Conservation (phyloP, 176 grass and related monocot species). For the Avena sativa region DNA sequence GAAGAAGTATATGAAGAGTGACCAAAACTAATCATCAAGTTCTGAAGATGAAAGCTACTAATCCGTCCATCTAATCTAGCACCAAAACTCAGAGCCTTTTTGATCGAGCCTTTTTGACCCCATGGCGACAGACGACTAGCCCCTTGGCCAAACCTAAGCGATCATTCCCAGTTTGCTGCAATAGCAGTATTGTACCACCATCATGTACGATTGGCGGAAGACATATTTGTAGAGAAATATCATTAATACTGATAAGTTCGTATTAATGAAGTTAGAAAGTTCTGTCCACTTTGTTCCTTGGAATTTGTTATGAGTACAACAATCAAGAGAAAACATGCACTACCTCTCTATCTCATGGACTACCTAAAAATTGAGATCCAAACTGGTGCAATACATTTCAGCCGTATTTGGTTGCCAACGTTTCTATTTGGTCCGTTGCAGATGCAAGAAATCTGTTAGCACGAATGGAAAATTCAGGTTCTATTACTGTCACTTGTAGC, state of each 20-base stretch:
- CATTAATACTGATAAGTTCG: neutral
- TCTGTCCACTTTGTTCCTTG: neutral
- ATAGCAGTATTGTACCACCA: neutral
- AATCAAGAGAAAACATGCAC: neutral
- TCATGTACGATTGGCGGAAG: neutral
- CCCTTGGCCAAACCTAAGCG: neutral
- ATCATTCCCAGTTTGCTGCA: neutral
- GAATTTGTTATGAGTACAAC: neutral
- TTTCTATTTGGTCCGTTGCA: neutral
- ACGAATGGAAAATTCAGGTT: neutral
- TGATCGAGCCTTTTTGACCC: neutral
- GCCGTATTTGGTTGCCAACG: neutral
- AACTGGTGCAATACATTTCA: neutral
- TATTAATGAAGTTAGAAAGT: constrained; percentile 21
- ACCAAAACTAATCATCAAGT: neutral
- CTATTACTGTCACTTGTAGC: neutral
- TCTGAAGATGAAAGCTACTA: neutral
- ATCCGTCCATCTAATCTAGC: neutral
- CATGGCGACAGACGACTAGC: neutral
- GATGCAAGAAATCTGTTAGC: neutral
- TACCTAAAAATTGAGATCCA: neutral
- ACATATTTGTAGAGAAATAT: neutral
- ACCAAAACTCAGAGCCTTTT: neutral
- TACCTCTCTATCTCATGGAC: neutral
- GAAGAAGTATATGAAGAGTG: constrained; percentile 60